Conservation (phyloP, 768 basidiomycete genomes). For the Hericium rajendrae region DNA sequence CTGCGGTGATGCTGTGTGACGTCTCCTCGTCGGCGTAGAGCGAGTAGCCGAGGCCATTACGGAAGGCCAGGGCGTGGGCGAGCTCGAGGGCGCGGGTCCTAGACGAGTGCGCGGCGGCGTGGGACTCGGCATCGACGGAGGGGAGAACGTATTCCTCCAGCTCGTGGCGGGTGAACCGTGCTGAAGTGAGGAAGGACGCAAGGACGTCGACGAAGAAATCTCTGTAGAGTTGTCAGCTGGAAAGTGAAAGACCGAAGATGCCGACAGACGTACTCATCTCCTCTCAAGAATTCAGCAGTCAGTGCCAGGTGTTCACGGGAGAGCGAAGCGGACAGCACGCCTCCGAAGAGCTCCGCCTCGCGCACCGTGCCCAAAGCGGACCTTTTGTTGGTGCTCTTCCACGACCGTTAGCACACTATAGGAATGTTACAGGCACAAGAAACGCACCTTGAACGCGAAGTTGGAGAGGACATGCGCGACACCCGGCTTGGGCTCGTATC, state of each 20-base stretch:
- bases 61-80: slow-evolving; percentile 89
- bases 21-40: slow-evolving; percentile 72
- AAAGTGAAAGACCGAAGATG: not conserved
- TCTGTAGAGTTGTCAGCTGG: slow-evolving; percentile 29
- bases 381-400: slow-evolving; percentile 77
- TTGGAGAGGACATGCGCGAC: slow-evolving; percentile 93
- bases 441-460: slow-evolving; percentile 94
- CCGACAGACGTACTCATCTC: slow-evolving; percentile 79
- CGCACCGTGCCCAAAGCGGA: slow-evolving; percentile 86
- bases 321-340: slow-evolving; percentile 76
- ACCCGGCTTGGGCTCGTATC: slow-evolving; percentile 83
- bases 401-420: not conserved
- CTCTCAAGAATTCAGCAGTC: slow-evolving; percentile 90
- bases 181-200: slow-evolving; percentile 72
- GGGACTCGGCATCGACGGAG: slow-evolving; percentile 59
- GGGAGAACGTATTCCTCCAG: slow-evolving; percentile 68
- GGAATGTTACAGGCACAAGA: not conserved
- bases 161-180: slow-evolving; percentile 74
- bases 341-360: slow-evolving; percentile 90
- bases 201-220: slow-evolving; percentile 86
- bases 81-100: slow-evolving; percentile 70
- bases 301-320: slow-evolving; percentile 86
- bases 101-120: slow-evolving; percentile 49
- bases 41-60: slow-evolving; percentile 84
- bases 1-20: slow-evolving; percentile 39